Percentiles rank a stretch among this genome's conserved stretches.
Conservation (phyloP, 2,329 filamentous ascomycete species). For the Talaromyces verruculosus region DNA sequence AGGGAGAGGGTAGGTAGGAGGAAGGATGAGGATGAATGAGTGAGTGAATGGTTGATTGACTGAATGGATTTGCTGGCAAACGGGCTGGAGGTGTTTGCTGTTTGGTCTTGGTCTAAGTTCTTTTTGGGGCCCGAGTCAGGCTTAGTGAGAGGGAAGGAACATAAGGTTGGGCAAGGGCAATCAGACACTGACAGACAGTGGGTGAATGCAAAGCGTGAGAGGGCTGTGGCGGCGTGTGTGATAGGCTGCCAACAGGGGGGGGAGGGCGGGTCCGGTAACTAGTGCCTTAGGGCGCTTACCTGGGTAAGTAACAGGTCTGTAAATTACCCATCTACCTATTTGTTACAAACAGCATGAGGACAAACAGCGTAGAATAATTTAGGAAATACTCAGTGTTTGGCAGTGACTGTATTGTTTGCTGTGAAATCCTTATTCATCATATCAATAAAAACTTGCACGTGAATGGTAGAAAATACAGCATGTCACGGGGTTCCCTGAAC, state of each 20-base stretch:
- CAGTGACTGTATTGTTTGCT: background rate
- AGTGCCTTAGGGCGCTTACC: slow-evolving; percentile 12
- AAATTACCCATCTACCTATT: background rate
- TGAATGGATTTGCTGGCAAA: slow-evolving; percentile 4
- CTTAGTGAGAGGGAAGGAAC: background rate
- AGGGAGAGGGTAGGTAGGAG: slow-evolving; percentile 19
- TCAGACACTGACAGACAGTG: background rate
- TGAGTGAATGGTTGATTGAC: background rate
- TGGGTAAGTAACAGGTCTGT: background rate
- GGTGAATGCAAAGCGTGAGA: background rate
- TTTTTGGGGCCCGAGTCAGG: slow-evolving; percentile 21
- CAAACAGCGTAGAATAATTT: background rate
- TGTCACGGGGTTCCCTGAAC: background rate
- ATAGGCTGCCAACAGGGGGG: slow-evolving; percentile 7
- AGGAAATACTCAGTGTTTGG: background rate
- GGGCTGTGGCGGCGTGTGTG: slow-evolving; percentile 1
- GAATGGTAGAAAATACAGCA: background rate
- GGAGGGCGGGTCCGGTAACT: slow-evolving; percentile 12
- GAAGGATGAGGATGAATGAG: background rate
- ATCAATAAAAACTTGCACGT: background rate
- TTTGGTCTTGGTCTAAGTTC: background rate
- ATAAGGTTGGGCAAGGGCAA: slow-evolving; percentile 15
- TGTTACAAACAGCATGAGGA: background rate
- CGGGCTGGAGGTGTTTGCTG: background rate
- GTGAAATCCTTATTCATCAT: background rate